Evolutionary conservation across 768 basidiomycete genomes (phyloP), one percentile per base, ranked within the genome.

Genomic region (Hygrophorus pudorinus): DNA sequence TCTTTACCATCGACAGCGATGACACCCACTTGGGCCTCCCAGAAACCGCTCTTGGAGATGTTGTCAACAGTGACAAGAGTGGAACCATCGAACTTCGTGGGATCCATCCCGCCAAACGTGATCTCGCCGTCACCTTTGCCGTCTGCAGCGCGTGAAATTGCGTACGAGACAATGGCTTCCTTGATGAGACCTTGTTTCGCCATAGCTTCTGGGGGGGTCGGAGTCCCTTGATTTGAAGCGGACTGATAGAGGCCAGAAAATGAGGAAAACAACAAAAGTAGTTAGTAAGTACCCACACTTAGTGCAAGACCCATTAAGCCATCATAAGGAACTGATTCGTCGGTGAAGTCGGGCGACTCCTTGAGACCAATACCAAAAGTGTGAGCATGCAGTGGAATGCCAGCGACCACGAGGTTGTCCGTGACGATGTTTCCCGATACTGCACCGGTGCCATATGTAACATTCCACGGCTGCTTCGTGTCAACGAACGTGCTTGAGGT

Each of bases 261-360:
- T 16, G 14, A 18, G n/a, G 30, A 11, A 8, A 18, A 18, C 13
- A 14, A 3, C 35, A 17, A 41, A 30, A 29, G 32, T 16, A 7
- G 12, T 31, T 5, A 29, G n/a, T 5, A 27, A 17, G 18, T 27
- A 65, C 74, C 43, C 48, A 79, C 81, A 41, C 79, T 81, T 62
- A 80, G 68, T 5, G 82, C 86, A 41, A 85, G 69, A 29, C 86
- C 85, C 78, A 87, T 81, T 29, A 89, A 60, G 13, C 86, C 84
- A 55, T 86, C 81, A 49, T 84, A 85, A 1, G 73, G 65, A 31
- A 67, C 67, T 1, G 50, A 40, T 50, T 68, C 48, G 30, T 56
- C 54, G 9, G 76, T 65, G 61, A 90, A 88, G 29, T 85, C 77
- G 1, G 58, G 52, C 38, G 72, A 76, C 59, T 89, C 86, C 9